Conservation (phyloP, 2,329 filamentous ascomycete species). For the Fusarium phyllophilum region DNA sequence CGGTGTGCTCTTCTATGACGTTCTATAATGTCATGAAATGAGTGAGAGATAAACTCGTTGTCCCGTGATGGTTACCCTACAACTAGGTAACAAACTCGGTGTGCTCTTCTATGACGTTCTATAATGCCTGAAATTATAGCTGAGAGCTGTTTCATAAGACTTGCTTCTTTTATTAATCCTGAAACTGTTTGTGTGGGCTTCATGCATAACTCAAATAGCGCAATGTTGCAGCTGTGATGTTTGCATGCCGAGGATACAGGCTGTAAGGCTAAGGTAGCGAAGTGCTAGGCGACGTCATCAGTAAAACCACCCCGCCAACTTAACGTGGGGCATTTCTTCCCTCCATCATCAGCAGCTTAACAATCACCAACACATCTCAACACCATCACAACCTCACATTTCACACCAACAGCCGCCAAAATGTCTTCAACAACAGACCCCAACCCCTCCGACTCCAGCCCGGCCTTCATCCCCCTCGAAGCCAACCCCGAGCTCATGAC, state of each 20-base stretch:
- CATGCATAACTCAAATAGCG: neutral
- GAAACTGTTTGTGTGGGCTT: neutral
- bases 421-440: slow-evolving; percentile 53
- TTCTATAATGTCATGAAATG: neutral
- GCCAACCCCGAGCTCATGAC: slow-evolving; percentile 92
- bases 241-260: neutral
- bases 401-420: neutral
- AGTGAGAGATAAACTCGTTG: neutral
- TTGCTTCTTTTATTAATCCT: neutral
- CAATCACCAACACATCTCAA: neutral
- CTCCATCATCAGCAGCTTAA: neutral
- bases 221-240: neutral
- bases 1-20: neutral
- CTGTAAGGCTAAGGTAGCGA: neutral
- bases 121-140: neutral
- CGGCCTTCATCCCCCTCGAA: slow-evolving; percentile 69
- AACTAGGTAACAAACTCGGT: neutral
- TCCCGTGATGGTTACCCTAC: slow-evolving; percentile 3
- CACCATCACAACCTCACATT: neutral
- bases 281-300: slow-evolving; percentile 28
- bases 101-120: neutral
- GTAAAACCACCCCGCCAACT: slow-evolving; percentile 4
- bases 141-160: neutral
- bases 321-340: slow-evolving; percentile 12
- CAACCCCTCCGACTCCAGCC: slow-evolving; percentile 51